These are phyloP conservation scores for Serendipita indica DNA, from an alignment of 768 basidiomycete species.

Conservation along the genomic window DNA sequence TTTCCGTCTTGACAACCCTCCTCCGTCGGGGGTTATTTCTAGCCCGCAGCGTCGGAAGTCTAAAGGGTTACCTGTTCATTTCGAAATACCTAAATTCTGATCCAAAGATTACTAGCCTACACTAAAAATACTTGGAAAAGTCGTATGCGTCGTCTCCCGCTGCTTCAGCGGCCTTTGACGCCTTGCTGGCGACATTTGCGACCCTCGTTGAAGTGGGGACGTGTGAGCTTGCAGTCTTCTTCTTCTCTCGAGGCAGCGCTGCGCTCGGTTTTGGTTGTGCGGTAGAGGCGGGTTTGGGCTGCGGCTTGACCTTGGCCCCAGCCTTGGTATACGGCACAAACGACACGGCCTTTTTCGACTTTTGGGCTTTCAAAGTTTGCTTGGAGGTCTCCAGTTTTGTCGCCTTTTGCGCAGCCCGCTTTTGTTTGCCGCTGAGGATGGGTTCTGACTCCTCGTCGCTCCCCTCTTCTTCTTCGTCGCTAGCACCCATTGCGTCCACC, in stretches of 20 bases:
- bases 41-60: too few species aligned
- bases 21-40: too few species aligned
- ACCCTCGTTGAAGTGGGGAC: too few species aligned
- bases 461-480: slow-evolving; percentile 8
- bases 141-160: slow-evolving; percentile 4
- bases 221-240: too few species aligned
- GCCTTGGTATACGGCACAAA: slow-evolving; percentile 10
- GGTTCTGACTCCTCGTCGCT: slow-evolving; percentile 12
- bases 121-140: slow-evolving; percentile 11
- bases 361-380: slow-evolving; percentile 1
- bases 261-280: background rate
- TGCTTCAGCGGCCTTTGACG: too few species aligned
- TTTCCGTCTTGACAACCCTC: too few species aligned
- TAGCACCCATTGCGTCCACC: slow-evolving; percentile 9
- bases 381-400: background rate
- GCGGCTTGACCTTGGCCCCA: background rate
- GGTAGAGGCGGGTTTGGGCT: background rate
- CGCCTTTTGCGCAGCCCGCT: slow-evolving; percentile 10
- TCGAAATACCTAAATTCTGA: too few species aligned
- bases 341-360: slow-evolving; percentile 6
- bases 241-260: too few species aligned
- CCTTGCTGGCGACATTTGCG: too few species aligned
- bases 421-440: slow-evolving; percentile 1
- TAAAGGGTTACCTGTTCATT: too few species aligned
- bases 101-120: too few species aligned